Evolutionary conservation across 2,329 filamentous ascomycete genomes (phyloP).

Genomic region (Berkeleyomyces rouxiae): DNA sequence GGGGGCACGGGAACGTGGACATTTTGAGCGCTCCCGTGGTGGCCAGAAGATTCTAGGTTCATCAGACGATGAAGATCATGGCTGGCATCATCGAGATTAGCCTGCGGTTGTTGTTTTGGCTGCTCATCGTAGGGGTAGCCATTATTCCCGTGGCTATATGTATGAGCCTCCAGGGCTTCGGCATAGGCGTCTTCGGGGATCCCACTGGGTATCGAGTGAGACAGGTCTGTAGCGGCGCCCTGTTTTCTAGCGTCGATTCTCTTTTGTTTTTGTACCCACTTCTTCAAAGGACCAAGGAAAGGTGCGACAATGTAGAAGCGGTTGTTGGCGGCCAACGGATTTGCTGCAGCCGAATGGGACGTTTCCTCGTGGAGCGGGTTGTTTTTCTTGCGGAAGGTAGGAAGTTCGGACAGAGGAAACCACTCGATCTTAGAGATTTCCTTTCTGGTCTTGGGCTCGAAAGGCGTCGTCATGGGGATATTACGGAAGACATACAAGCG

Average conservation of each 20-base stretch:
- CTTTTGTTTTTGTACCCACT: slow-evolving; percentile 77
- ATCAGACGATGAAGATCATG: slow-evolving; percentile 37
- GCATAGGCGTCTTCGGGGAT: slow-evolving; percentile 34
- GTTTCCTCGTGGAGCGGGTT: slow-evolving; percentile 14
- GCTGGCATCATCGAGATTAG: slow-evolving; percentile 33
- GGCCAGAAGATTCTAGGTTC: slow-evolving; percentile 23
- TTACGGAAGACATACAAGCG: slow-evolving; percentile 82
- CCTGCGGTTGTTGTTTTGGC: slow-evolving; percentile 20
- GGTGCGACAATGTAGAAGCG: slow-evolving; percentile 98
- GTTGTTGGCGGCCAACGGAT: slow-evolving; percentile 41
- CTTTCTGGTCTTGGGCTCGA: slow-evolving; percentile 81
- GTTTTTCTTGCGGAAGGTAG: slow-evolving; percentile 58
- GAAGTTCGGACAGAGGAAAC: slow-evolving; percentile 81
- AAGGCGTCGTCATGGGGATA: slow-evolving; percentile 70
- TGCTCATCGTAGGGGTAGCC: not conserved
- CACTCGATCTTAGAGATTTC: slow-evolving; percentile 96
- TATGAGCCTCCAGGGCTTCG: slow-evolving; percentile 16
- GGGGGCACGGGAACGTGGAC: slow-evolving; percentile 7
- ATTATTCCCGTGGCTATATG: not conserved
- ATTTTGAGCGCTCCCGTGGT: not conserved
- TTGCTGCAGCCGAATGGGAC: slow-evolving; percentile 16
- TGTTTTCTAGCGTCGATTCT: slow-evolving; percentile 22
- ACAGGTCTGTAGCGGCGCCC: slow-evolving; percentile 23
- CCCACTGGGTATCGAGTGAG: slow-evolving; percentile 19
- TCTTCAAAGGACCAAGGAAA: slow-evolving; percentile 70